Conservation (phyloP, 1,284 basidiomycete genomes). For the Flammula alnicola region DNA sequence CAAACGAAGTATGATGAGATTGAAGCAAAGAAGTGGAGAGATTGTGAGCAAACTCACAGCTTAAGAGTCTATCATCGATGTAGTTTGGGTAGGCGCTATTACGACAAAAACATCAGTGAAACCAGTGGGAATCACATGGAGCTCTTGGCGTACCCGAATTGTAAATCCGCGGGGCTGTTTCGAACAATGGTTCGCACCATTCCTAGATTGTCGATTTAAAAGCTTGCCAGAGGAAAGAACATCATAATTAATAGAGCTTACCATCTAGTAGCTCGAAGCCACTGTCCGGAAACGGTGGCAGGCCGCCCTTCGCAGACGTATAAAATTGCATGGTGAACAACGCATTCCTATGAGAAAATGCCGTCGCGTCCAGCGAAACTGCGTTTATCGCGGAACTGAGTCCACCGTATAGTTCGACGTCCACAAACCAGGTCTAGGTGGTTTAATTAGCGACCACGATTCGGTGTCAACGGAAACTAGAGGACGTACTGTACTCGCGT, state of each 20-base stretch:
- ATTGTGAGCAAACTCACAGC: constrained; percentile 12
- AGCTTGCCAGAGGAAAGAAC: not conserved
- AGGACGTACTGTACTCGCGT: constrained; percentile 35
- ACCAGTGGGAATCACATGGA: no score
- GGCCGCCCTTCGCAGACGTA: constrained; percentile 31
- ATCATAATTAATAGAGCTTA: constrained; percentile 16
- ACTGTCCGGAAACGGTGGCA: constrained; percentile 39
- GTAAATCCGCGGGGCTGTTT: constrained; percentile 17
- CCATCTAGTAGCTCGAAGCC: constrained; percentile 42
- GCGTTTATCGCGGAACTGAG: constrained; percentile 41
- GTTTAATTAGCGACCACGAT: not conserved
- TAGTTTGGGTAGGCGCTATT: constrained; percentile 23
- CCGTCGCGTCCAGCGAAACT: constrained; percentile 37
- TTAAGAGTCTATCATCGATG: constrained; percentile 15
- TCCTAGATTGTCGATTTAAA: no score
- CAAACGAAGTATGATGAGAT: no score
- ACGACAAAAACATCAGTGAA: not conserved
- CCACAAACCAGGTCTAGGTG: constrained; percentile 30
- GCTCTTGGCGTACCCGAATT: constrained; percentile 17
- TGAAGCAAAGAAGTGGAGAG: not conserved
- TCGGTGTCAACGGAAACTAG: not conserved
- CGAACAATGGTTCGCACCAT: constrained; percentile 18
- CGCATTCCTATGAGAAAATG: constrained; percentile 40
- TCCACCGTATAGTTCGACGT: constrained; percentile 40
- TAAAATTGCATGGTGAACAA: constrained; percentile 45